Conservation (phyloP, 495 filamentous ascomycete genomes). For the Xylaria nigripes region DNA sequence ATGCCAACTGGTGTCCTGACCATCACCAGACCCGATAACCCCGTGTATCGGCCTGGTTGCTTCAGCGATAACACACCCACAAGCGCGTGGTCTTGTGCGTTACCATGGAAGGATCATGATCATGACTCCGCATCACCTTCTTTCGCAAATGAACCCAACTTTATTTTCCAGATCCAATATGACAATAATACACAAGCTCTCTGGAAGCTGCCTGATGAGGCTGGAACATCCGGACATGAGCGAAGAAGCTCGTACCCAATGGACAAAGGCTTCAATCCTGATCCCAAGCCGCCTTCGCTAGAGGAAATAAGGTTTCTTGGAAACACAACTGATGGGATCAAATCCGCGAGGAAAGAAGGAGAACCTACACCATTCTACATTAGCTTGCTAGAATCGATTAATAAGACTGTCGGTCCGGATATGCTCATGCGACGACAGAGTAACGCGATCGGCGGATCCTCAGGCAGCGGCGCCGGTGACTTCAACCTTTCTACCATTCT, state of each 20-base stretch:
- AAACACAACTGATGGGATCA: constrained; percentile 67
- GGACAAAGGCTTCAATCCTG: constrained; percentile 41
- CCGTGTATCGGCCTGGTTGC: constrained; percentile 52
- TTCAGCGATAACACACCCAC: constrained; percentile 43
- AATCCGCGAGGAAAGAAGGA: constrained; percentile 50
- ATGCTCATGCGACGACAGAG: constrained; percentile 30
- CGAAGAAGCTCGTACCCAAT: constrained; percentile 9
- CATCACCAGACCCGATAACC: constrained; percentile 56
- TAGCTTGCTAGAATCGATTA: constrained; percentile 34
- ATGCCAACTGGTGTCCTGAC: constrained; percentile 78
- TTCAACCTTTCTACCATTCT: constrained; percentile 44
- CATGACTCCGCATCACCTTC: constrained; percentile 49
- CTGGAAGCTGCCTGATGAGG: constrained; percentile 33
- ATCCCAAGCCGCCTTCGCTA: constrained; percentile 55
- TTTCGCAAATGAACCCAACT: constrained; percentile 59
- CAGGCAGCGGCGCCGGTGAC: constrained; percentile 1
- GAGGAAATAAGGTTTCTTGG: constrained; percentile 72
- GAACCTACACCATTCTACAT: constrained; percentile 66
- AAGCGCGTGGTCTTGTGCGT: constrained; percentile 71
- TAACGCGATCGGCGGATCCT: constrained; percentile 11
- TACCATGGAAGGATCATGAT: constrained; percentile 67
- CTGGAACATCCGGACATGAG: not conserved
- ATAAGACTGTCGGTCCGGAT: constrained; percentile 28
- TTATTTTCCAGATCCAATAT: constrained; percentile 70
- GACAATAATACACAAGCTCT: constrained; percentile 55